Conservation (phyloP, 2,329 filamentous ascomycete genomes). For the Lasiodiplodia citricola region DNA sequence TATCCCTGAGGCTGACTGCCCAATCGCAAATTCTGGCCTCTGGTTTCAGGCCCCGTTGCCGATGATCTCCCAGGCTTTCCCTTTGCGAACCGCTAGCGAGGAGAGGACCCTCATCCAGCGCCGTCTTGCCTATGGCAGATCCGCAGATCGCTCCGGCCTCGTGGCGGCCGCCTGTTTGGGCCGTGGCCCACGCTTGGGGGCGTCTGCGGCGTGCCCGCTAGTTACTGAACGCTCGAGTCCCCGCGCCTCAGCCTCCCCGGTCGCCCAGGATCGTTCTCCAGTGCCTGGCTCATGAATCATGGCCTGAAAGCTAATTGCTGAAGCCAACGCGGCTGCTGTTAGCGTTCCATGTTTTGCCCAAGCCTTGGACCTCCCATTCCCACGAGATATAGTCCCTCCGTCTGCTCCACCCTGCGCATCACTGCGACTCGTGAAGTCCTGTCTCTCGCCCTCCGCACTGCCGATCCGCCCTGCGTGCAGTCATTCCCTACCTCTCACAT, state of each 20-base stretch:
- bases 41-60: constrained; percentile 10
- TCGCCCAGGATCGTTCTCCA: background rate
- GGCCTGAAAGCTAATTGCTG: constrained; percentile 5
- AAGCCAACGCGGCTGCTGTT: constrained; percentile 18
- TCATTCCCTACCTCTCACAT: background rate
- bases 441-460: background rate
- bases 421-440: background rate
- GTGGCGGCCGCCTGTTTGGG: constrained; percentile 17
- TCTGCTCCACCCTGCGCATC: constrained; percentile 16
- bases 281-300: constrained; percentile 18
- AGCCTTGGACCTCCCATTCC: background rate
- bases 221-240: constrained; percentile 13
- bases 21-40: background rate
- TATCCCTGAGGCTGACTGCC: constrained; percentile 8
- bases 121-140: constrained; percentile 4
- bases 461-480: background rate
- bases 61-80: constrained; percentile 6
- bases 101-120: background rate
- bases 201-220: background rate
- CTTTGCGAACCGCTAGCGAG: background rate
- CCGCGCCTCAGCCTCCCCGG: constrained; percentile 19
- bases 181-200: background rate
- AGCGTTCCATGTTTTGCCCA: constrained; percentile 5
- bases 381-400: constrained; percentile 14
- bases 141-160: constrained; percentile 19